A percentile compares a stretch with the other conserved stretches of the same genome.
phyloP scores from a whole-genome alignment of 495 filamentous ascomycete species.

The Aspergillus cristatus region DNA sequence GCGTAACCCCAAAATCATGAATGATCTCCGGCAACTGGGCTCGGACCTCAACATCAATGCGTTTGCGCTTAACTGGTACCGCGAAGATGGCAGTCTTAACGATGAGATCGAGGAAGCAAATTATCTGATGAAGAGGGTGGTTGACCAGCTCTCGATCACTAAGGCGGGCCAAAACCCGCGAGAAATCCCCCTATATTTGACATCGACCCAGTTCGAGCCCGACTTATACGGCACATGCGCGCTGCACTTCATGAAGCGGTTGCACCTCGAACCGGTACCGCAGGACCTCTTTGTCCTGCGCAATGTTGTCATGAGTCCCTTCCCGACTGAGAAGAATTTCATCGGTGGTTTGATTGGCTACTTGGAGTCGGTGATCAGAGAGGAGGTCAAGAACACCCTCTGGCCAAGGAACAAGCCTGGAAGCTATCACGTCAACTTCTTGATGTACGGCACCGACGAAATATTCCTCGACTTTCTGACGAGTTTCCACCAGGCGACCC shows the following conservation, averaged over 20 bases:
- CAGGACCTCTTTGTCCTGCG: conserved; percentile 29
- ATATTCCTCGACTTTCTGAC: conserved; percentile 23
- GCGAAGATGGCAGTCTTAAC: conserved; percentile 28
- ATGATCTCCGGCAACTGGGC: conserved; percentile 28
- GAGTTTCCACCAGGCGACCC: conserved; percentile 24
- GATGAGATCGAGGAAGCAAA: conserved; percentile 42
- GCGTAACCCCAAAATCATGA: conserved; percentile 9
- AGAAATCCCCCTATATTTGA: conserved; percentile 31
- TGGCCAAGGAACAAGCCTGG: conserved; percentile 18
- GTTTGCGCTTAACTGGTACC: conserved; percentile 34
- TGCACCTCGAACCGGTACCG: conserved; percentile 18
- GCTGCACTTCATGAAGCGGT: conserved; percentile 26
- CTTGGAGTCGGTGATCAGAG: conserved; percentile 19
- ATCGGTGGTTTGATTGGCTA: conserved; percentile 14
- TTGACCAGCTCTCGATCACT: conserved; percentile 28
- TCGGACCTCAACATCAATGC: conserved; percentile 42
- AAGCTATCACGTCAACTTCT: conserved; percentile 18
- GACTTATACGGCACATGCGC: conserved; percentile 33
- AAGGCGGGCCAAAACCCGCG: conserved; percentile 25
- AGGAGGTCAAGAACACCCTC: conserved; percentile 26
- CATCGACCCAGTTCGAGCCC: conserved; percentile 26
- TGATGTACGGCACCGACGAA: conserved; percentile 24
- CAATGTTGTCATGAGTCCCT: conserved; percentile 35
- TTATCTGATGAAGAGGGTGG: conserved; percentile 35
- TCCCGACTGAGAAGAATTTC: conserved; percentile 25